These are phyloP conservation scores for Volvox carteri DNA, from an alignment of 163 green algal genomes.

Conservation along the genomic window DNA sequence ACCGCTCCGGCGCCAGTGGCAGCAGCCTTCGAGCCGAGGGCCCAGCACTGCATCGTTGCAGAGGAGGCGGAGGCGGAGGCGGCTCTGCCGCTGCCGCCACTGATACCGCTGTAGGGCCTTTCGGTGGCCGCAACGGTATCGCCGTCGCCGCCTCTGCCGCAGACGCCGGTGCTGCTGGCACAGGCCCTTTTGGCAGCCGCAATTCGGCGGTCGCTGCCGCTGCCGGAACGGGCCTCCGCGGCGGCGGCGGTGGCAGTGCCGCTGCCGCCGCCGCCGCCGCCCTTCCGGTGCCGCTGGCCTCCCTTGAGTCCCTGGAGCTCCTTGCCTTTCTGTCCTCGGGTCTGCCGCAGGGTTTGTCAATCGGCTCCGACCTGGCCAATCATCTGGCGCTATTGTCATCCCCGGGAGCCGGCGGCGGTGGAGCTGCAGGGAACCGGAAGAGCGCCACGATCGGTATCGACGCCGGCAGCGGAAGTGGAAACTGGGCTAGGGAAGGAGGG, in stretches of 20 bases:
- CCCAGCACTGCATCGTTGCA: not conserved
- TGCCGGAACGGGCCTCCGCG: not conserved
- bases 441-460: not conserved
- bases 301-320: slow-evolving; percentile 41
- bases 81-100: too few relatives aligned
- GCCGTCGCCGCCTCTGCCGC: not conserved
- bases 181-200: not conserved
- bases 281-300: not conserved
- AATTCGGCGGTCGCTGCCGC: too few relatives aligned
- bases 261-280: not conserved
- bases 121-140: not conserved
- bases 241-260: not conserved
- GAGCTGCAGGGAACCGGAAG: not conserved
- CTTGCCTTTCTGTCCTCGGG: slow-evolving; percentile 38
- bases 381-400: not conserved
- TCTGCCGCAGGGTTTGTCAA: slow-evolving; percentile 5
- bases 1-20: not conserved
- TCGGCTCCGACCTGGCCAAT: not conserved
- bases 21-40: too few relatives aligned
- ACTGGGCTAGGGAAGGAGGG: not conserved
- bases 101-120: not conserved
- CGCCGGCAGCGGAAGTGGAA: not conserved
- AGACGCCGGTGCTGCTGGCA: not conserved
- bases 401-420: not conserved
- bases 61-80: not conserved